phyloP scores from a whole-genome alignment of 305 asterid species.

The Salvia sclarea region DNA sequence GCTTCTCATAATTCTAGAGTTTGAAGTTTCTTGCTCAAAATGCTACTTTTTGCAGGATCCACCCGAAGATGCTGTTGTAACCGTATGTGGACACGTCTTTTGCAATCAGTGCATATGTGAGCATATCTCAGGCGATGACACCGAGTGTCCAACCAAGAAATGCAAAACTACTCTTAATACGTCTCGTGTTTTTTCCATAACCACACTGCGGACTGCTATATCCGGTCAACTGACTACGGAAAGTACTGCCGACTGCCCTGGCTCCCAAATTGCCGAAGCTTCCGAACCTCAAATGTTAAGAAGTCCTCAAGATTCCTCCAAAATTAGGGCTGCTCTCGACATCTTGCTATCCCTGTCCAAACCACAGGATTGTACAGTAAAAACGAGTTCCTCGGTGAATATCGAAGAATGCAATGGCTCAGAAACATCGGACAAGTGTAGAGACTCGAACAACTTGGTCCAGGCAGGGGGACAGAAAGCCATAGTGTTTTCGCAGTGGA shows the following conservation, averaged over 20 bases:
- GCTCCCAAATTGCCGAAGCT: slow-evolving; percentile 39
- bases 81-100: slow-evolving; percentile 90
- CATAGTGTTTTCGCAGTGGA: slow-evolving; percentile 98
- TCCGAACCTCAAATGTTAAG: slow-evolving; percentile 40
- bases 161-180: slow-evolving; percentile 65
- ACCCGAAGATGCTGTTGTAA: slow-evolving; percentile 94
- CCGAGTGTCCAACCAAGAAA: slow-evolving; percentile 72
- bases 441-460: slow-evolving; percentile 31
- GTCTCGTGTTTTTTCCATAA: slow-evolving; percentile 63
- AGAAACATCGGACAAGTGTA: slow-evolving; percentile 28
- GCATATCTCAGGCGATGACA: slow-evolving; percentile 77
- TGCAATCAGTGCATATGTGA: slow-evolving; percentile 97
- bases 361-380: slow-evolving; percentile 28
- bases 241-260: slow-evolving; percentile 39
- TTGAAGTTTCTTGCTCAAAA: slow-evolving; percentile 24
- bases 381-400: slow-evolving; percentile 19
- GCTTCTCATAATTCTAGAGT: neutral
- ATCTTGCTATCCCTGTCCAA: slow-evolving; percentile 57
- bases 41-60: slow-evolving; percentile 66
- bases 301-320: slow-evolving; percentile 72
- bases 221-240: slow-evolving; percentile 48
- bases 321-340: slow-evolving; percentile 86
- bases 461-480: slow-evolving; percentile 75
- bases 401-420: slow-evolving; percentile 18
- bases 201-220: slow-evolving; percentile 57